A percentile compares a stretch with the other conserved stretches of the same genome.
These are phyloP conservation scores for Trametes cingulata DNA, from an alignment of 768 basidiomycete species.

Conservation along the genomic window DNA sequence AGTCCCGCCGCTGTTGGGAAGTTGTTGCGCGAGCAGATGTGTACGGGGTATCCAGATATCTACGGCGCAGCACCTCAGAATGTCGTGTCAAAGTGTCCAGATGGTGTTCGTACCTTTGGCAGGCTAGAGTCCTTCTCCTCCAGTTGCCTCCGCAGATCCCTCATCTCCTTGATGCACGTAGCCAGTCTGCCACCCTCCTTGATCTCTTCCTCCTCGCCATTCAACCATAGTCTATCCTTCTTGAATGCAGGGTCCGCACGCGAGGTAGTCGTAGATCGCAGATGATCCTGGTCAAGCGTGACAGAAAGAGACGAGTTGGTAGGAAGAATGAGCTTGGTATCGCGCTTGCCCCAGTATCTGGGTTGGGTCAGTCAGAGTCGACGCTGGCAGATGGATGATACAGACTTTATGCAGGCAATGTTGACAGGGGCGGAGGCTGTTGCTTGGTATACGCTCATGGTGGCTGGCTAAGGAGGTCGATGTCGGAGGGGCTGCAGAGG, in stretches of 20 bases:
- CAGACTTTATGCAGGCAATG: conserved; percentile 95
- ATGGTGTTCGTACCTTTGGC: conserved; percentile 57
- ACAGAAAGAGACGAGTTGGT: conserved; percentile 99
- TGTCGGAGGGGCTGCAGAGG: not conserved
- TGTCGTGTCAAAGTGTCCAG: not conserved
- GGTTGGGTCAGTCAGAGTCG: conserved; percentile 7
- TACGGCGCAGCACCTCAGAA: conserved; percentile 31
- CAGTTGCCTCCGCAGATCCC: conserved; percentile 66
- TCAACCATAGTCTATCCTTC: conserved; percentile 88
- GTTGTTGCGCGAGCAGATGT: conserved; percentile 96
- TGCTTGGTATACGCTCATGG: conserved; percentile 73
- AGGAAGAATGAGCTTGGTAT: conserved; percentile 92
- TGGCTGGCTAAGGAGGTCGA: conserved; percentile 16
- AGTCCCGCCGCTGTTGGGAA: conserved; percentile 99
- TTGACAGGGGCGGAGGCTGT: conserved; percentile 94
- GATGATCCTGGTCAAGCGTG: conserved; percentile 94
- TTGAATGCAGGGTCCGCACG: conserved; percentile 75
- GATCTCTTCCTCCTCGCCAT: conserved; percentile 90
- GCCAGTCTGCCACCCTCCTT: conserved; percentile 74
- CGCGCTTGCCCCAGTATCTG: conserved; percentile 99
- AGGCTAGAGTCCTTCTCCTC: conserved; percentile 68
- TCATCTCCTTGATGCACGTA: conserved; percentile 89
- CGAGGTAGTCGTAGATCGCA: conserved; percentile 91
- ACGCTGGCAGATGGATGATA: conserved; percentile 6
- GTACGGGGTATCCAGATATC: conserved; percentile 74